phyloP scores from a whole-genome alignment of 2,329 filamentous ascomycete genomes.

The Cladosporium sp. region DNA sequence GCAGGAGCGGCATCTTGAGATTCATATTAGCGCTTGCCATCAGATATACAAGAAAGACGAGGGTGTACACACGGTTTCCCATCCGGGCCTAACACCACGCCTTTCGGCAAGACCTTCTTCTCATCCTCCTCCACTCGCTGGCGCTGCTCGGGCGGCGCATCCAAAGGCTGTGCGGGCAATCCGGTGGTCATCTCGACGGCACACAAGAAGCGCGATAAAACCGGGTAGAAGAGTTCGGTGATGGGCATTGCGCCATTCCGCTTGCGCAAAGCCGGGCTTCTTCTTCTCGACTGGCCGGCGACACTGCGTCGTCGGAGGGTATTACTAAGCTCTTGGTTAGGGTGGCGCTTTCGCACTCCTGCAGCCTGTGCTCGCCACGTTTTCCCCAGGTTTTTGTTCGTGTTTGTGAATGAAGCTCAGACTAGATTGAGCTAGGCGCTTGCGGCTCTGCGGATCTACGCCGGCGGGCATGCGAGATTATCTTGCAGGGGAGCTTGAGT shows the following conservation, averaged over 20 bases:
- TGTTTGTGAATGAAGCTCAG: slow-evolving; percentile 3
- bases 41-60: rapidly evolving
- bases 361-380: slow-evolving; percentile 12
- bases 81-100: slow-evolving; percentile 74
- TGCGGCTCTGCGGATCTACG: slow-evolving; percentile 12
- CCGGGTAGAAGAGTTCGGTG: slow-evolving; percentile 38
- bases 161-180: slow-evolving; percentile 39
- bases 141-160: slow-evolving; percentile 33
- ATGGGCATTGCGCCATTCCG: slow-evolving; percentile 35
- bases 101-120: slow-evolving; percentile 63
- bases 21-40: background rate
- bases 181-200: slow-evolving; percentile 39
- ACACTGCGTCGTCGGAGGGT: background rate
- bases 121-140: slow-evolving; percentile 29
- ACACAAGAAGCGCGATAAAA: slow-evolving; percentile 41
- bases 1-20: slow-evolving; percentile 67
- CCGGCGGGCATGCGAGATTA: slow-evolving; percentile 10
- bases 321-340: slow-evolving; percentile 11
- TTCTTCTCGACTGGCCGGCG: background rate
- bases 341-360: slow-evolving; percentile 4
- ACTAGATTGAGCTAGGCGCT: background rate
- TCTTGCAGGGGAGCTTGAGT: background rate
- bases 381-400: background rate
- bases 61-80: slow-evolving; percentile 71
- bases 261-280: background rate